phyloP scores from a whole-genome alignment of 225 moss, liverwort and hornwort genomes.

The Climacium dendroides region DNA sequence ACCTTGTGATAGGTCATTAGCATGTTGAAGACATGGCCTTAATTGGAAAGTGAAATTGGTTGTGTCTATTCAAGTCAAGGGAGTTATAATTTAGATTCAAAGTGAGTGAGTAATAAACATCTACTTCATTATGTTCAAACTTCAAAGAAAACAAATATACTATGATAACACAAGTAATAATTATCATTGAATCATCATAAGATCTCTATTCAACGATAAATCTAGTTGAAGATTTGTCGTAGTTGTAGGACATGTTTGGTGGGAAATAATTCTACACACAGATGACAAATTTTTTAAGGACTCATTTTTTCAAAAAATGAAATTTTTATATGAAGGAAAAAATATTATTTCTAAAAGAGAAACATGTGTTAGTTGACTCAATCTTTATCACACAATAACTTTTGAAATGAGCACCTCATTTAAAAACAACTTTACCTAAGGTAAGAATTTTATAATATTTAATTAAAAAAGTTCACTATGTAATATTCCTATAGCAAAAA shows the following conservation, averaged over 20 bases:
- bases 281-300: fast-evolving
- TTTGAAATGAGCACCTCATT: too few species aligned
- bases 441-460: background rate
- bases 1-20: too few species aligned
- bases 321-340: background rate
- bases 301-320: fast-evolving
- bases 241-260: background rate
- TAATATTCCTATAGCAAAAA: background rate
- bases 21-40: background rate
- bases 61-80: background rate
- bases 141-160: background rate
- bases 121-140: fast-evolving
- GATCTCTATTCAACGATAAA: background rate
- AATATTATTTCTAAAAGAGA: fast-evolving
- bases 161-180: fast-evolving
- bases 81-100: background rate
- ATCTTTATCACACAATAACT: background rate
- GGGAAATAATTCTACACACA: fast-evolving
- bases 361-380: too few species aligned
- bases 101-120: background rate
- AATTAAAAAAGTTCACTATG: background rate
- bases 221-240: fast-evolving
- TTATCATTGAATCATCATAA: too few species aligned
- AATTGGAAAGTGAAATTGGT: background rate
- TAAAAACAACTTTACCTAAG: fast-evolving